A percentile compares a stretch with the other conserved stretches of the same genome.
phyloP scores from a whole-genome alignment of 495 filamentous ascomycete species.

The Halenospora varia region DNA sequence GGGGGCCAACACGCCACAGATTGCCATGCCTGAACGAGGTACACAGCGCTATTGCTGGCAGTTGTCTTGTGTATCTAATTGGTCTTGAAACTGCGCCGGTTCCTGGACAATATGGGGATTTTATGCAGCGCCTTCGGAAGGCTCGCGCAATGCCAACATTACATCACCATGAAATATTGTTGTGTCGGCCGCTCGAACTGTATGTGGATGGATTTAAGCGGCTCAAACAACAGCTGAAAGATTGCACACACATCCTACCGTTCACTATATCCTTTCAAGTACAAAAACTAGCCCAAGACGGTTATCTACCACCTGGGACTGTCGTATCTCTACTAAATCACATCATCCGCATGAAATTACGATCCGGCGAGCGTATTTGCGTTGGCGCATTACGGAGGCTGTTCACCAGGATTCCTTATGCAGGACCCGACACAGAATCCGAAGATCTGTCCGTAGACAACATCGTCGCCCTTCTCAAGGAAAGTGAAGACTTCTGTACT shows the following conservation, averaged over 20 bases:
- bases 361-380: conserved; percentile 28
- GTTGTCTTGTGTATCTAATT: conserved; percentile 30
- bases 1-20: conserved; percentile 32
- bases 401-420: conserved; percentile 41
- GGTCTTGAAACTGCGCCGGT: neutral
- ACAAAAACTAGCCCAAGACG: conserved; percentile 48
- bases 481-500: conserved; percentile 31
- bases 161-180: conserved; percentile 1
- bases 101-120: neutral
- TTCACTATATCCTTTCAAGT: conserved; percentile 38
- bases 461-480: conserved; percentile 40
- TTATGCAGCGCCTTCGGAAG: conserved; percentile 1
- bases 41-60: conserved; percentile 23
- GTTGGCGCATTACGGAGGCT: conserved; percentile 45
- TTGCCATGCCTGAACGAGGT: conserved; percentile 16
- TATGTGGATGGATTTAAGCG: neutral
- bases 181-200: neutral
- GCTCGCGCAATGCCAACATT: conserved; percentile 4
- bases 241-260: conserved; percentile 2
- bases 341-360: conserved; percentile 15
- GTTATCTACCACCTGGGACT: conserved; percentile 42
- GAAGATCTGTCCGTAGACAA: conserved; percentile 35
- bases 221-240: neutral
- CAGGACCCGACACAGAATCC: conserved; percentile 42
- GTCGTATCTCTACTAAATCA: conserved; percentile 36